Base-by-base conservation (phyloP, 257 asterid species). In the Galeopsis tetrahit region DNA sequence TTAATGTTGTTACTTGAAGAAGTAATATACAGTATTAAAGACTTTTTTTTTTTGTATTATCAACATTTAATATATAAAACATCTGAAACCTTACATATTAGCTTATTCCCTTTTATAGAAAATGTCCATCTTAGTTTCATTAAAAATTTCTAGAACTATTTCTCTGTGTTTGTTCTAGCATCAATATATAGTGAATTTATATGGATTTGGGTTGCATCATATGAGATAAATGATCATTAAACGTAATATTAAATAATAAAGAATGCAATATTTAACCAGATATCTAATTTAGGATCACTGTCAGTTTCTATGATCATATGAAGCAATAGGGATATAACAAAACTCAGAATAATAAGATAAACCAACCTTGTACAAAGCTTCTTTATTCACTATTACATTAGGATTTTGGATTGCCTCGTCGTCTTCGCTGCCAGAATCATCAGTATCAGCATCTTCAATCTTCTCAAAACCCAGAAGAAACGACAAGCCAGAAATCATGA, bases 401-500 rank as follows among this genome's bases (percentile, higher is more conserved):
- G 95, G 82, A 76, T 88, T 84, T 35, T 58, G 87, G 75, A 74
- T 68, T 63, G 67, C 76, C 21, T 35, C 73, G 34, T 91, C 97
- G 57, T 92, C 93, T 80, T 92, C 99, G 35, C 88, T 77, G 68
- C 79, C 90, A 42, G 98, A 86, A 79, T 82, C 91, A 84, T 94
- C 98, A 71, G 80, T 66, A 80, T 87, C 89, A 46, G 75, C 96
- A 75, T 81, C 86, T 85, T 88, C 92, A 78, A 86, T 86, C 77
- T 91, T 92, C 89, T 95, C 99, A 76, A 66, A 90, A 83, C 87
- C 98, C 66, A 95, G 97, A 77, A 95, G 92, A 82, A 95, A 95
- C 49, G 96, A 87, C 76, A 95, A 71, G 38, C 93, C 88, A 71
- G 99, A 90, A 81, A 85, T 82, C 99, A 95, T 88, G 83, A 95